Percentiles rank a stretch among this genome's conserved stretches.
phyloP scores from a whole-genome alignment of 495 filamentous ascomycete genomes.

The Podospora bellae-mahoneyi region DNA sequence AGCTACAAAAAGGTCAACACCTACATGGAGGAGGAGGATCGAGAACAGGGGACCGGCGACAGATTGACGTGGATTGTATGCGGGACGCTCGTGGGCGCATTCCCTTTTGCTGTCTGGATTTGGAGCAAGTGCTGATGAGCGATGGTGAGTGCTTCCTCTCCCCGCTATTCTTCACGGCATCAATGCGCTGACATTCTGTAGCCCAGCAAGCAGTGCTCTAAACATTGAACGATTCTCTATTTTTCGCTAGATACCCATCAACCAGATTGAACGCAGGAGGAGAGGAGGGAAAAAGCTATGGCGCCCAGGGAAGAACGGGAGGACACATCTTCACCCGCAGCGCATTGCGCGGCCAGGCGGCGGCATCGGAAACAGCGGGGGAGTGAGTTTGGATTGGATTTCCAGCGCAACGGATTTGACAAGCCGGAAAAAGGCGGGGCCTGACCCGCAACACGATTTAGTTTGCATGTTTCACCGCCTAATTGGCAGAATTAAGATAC shows the following conservation, averaged over 20 bases:
- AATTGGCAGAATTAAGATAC: slow-evolving; percentile 28
- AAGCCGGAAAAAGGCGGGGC: not conserved
- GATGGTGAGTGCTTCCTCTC: not conserved
- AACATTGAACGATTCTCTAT: not conserved
- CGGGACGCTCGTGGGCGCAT: slow-evolving; percentile 11
- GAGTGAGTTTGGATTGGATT: too few relatives aligned
- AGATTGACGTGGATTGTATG: slow-evolving; percentile 7
- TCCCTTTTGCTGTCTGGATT: slow-evolving; percentile 6
- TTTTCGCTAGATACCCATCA: not conserved
- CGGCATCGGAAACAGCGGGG: too few relatives aligned
- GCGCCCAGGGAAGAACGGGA: not conserved
- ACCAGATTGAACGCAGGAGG: not conserved
- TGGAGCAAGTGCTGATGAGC: not conserved
- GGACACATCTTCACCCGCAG: not conserved
- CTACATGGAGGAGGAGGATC: slow-evolving; percentile 23
- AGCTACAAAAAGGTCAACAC: slow-evolving; percentile 29
- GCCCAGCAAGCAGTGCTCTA: not conserved
- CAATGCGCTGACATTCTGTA: not conserved
- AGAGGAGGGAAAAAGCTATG: not conserved
- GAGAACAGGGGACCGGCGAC: not conserved
- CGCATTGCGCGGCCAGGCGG: too few relatives aligned
- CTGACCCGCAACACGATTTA: not conserved
- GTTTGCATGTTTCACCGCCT: slow-evolving; percentile 20
- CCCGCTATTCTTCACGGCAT: not conserved
- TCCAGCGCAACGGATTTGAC: too few relatives aligned